Evolutionary conservation across 2,329 filamentous ascomycete species (phyloP).

Genomic region (Neonectria neomacrospora): DNA sequence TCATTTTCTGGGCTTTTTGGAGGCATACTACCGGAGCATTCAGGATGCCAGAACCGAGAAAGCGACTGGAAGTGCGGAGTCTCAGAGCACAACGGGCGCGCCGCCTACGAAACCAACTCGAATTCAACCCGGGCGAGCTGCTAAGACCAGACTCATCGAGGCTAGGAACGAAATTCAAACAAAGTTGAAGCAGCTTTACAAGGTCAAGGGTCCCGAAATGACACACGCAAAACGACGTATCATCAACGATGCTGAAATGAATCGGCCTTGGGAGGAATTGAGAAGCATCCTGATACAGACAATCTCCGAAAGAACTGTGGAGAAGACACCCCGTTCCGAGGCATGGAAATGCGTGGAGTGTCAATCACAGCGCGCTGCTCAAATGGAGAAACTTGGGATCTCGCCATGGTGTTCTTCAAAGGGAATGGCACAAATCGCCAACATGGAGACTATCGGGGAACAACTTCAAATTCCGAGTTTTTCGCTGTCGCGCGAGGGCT

Average conservation of each 20-base stretch:
- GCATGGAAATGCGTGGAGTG: constrained; percentile 12
- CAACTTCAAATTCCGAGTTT: not conserved
- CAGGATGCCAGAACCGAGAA: not conserved
- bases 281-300: not conserved
- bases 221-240: not conserved
- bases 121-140: constrained; percentile 13
- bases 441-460: constrained; percentile 4
- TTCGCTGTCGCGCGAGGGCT: not conserved
- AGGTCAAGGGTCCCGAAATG: not conserved
- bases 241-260: not conserved
- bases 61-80: too few relatives aligned
- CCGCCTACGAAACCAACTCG: constrained; percentile 3
- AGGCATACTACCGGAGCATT: not conserved
- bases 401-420: not conserved
- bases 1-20: constrained; percentile 13
- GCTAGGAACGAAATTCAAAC: not conserved
- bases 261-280: not conserved
- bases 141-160: constrained; percentile 1
- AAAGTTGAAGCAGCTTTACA: not conserved
- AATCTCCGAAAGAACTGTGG: not conserved
- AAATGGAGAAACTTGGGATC: not conserved
- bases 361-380: too few relatives aligned
- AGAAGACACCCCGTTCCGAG: not conserved
- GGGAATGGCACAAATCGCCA: constrained; percentile 7
- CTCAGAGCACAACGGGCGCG: not conserved